A percentile compares a stretch with the other conserved stretches of the same genome.
Evolutionary conservation across 768 basidiomycete species (phyloP).

Genomic region (Leccinum boreale): DNA sequence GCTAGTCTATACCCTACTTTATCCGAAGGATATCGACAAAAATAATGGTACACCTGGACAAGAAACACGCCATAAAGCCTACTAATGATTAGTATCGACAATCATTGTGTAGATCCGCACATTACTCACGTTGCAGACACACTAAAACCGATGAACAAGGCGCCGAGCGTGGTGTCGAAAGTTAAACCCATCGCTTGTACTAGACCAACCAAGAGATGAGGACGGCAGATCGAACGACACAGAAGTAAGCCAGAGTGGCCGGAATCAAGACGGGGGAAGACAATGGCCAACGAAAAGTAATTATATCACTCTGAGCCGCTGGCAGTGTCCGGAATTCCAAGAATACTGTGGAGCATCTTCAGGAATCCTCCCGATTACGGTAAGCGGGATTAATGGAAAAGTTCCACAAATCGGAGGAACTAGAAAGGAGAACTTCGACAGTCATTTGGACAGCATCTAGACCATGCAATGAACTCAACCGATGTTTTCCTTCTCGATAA

Average conservation of each 20-base stretch:
- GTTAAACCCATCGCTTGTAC: slow-evolving; percentile 17
- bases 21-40: background rate
- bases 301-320: background rate
- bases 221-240: background rate
- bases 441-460: background rate
- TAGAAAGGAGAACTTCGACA: background rate
- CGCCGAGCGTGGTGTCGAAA: slow-evolving; percentile 54
- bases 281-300: background rate
- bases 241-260: slow-evolving; percentile 9
- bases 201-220: background rate
- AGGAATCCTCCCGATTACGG: background rate
- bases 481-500: background rate
- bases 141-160: slow-evolving; percentile 58
- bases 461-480: background rate
- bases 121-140: slow-evolving; percentile 38
- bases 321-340: background rate
- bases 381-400: background rate
- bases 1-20: background rate
- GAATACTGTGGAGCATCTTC: background rate
- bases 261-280: slow-evolving; percentile 10
- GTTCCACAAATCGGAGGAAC: background rate
- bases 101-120: background rate
- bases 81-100: slow-evolving; percentile 25
- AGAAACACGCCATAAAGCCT: slow-evolving; percentile 49
- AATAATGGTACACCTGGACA: background rate